Evolutionary conservation across 192 early-diverging fungal genomes (phyloP).

Genomic region (Coemansia sp.): DNA sequence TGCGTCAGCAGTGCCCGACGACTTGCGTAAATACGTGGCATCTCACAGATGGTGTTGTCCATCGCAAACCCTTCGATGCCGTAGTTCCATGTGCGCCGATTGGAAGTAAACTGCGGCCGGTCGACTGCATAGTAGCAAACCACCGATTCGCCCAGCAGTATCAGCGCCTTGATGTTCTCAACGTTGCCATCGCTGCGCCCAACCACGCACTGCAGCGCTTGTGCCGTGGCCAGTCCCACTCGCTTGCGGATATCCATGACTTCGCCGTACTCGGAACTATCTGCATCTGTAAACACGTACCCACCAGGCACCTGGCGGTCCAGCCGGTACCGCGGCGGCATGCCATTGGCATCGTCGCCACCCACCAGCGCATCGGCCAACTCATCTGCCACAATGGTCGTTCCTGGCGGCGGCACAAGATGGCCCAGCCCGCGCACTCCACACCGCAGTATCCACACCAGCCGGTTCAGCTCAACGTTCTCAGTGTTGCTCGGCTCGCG

Average conservation of each 20-base stretch:
- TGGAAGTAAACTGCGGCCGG: conserved; percentile 5
- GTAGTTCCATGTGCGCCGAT: conserved; percentile 26
- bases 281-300: conserved; percentile 67
- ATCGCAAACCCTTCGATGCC: conserved; percentile 40
- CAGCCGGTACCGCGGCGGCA: conserved; percentile 32
- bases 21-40: conserved; percentile 39
- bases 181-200: conserved; percentile 69
- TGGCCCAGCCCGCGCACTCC: conserved; percentile 32
- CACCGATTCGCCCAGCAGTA: conserved; percentile 54
- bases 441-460: conserved; percentile 18
- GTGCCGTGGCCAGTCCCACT: conserved; percentile 57
- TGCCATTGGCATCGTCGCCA: conserved; percentile 23
- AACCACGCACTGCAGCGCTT: conserved; percentile 50
- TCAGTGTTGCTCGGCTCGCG: conserved; percentile 23
- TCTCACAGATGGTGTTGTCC: conserved; percentile 19
- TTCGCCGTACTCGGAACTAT: conserved; percentile 52
- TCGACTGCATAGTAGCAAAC: conserved; percentile 44
- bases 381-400: conserved; percentile 6
- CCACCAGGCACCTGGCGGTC: conserved; percentile 56
- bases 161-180: conserved; percentile 67
- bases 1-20: conserved; percentile 25
- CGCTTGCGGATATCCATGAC: conserved; percentile 55
- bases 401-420: conserved; percentile 30
- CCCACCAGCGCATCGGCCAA: conserved; percentile 22
- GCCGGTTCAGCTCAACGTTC: conserved; percentile 37